Percentiles rank a stretch among this genome's conserved stretches.
Conservation (phyloP, 2,329 filamentous ascomycete genomes). For the Cordyceps cateniannulata region DNA sequence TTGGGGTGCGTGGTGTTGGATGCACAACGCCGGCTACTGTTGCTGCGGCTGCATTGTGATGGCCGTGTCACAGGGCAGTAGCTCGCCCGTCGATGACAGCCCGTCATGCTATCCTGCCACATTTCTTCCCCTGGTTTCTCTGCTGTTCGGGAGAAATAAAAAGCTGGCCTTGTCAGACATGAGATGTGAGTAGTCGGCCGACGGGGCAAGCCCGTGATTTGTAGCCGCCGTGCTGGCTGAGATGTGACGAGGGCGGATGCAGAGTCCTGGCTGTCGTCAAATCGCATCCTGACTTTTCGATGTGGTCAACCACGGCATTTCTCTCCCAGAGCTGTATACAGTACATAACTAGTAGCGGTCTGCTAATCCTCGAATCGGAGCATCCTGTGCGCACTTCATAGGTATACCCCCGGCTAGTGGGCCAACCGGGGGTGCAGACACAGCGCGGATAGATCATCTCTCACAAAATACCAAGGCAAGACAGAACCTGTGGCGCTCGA, state of each 20-base stretch:
- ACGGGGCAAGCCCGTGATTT: background rate
- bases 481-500: background rate
- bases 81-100: background rate
- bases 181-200: constrained; percentile 1
- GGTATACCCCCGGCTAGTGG: background rate
- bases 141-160: background rate
- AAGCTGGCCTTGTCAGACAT: background rate
- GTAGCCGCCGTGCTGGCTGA: background rate
- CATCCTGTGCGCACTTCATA: too few species aligned
- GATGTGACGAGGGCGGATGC: background rate
- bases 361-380: background rate
- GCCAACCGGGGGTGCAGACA: background rate
- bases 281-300: background rate
- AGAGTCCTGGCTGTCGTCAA: background rate
- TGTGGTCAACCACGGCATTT: background rate
- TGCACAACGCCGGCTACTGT: background rate
- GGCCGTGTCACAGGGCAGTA: background rate
- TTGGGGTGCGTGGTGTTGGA: background rate
- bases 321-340: background rate
- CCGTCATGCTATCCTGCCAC: background rate
- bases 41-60: background rate
- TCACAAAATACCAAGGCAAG: constrained; percentile 23
- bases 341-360: background rate
- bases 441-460: constrained; percentile 21
- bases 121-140: background rate